phyloP scores from a whole-genome alignment of 495 filamentous ascomycete species.

The Neurospora tetraspora region DNA sequence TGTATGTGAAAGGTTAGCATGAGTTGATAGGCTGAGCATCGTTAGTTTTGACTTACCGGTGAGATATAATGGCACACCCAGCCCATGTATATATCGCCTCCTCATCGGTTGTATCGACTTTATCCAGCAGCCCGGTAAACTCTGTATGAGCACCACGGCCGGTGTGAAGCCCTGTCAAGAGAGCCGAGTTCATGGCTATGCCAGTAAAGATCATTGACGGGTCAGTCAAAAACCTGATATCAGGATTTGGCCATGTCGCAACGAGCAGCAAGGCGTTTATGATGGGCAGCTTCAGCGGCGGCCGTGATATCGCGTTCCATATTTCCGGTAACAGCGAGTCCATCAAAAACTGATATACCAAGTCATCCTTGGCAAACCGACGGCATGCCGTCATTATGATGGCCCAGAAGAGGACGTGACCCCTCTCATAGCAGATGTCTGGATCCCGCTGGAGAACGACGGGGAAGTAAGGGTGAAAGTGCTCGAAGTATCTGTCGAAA shows the following conservation, averaged over 20 bases:
- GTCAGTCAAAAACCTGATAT: constrained; percentile 32
- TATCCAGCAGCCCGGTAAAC: constrained; percentile 23
- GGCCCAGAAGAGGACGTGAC: constrained; percentile 34
- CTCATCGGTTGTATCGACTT: constrained; percentile 29
- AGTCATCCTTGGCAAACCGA: constrained; percentile 30
- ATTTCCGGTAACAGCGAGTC: constrained; percentile 30
- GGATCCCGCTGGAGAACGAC: constrained; percentile 29
- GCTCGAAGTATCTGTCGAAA: constrained; percentile 34
- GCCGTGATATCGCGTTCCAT: constrained; percentile 22
- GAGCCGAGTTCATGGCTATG: constrained; percentile 29
- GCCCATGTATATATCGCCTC: constrained; percentile 36
- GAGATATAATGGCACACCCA: constrained; percentile 33
- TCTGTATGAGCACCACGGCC: constrained; percentile 32
- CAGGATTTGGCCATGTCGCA: constrained; percentile 32
- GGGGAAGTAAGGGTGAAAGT: constrained; percentile 35
- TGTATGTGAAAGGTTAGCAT: not conserved
- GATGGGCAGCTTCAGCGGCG: constrained; percentile 26
- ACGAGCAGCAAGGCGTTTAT: constrained; percentile 35
- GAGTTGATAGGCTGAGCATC: too few species aligned
- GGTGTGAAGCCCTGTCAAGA: constrained; percentile 32
- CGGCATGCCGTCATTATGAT: constrained; percentile 34
- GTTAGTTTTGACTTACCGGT: constrained; percentile 16
- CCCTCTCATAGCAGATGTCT: constrained; percentile 28
- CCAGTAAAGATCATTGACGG: constrained; percentile 31
- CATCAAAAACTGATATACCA: constrained; percentile 29